These are phyloP conservation scores for Quercus agrifolia DNA, from an alignment of 306 rosid genomes.

Conservation along the genomic window DNA sequence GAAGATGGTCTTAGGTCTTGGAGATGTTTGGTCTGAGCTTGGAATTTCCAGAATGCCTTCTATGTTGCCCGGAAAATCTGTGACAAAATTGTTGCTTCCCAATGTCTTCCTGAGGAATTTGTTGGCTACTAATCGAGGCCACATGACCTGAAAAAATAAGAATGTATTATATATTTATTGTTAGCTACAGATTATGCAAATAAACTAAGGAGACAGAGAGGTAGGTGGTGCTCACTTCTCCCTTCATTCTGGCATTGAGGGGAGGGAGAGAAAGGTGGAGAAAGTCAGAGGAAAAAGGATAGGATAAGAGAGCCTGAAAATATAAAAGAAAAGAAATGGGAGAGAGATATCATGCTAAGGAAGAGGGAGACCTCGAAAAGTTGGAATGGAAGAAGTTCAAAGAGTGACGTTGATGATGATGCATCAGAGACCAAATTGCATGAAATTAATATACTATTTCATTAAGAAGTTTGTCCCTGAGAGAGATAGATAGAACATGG, in stretches of 20 bases:
- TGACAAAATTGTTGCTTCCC: slow-evolving; percentile 71
- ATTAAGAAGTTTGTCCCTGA: slow-evolving; percentile 10
- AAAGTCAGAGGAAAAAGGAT: slow-evolving; percentile 19
- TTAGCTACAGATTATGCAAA: background rate
- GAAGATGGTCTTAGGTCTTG: slow-evolving; percentile 14
- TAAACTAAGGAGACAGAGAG: slow-evolving; percentile 7
- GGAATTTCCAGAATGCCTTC: slow-evolving; percentile 36
- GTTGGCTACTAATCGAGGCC: slow-evolving; percentile 85
- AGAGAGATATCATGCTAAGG: slow-evolving; percentile 30
- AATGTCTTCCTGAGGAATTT: slow-evolving; percentile 64
- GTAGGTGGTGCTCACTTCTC: slow-evolving; percentile 26
- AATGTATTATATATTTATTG: background rate
- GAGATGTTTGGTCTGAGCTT: slow-evolving; percentile 32
- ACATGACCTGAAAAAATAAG: slow-evolving; percentile 46
- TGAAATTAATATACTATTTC: background rate
- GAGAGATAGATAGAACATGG: slow-evolving; percentile 32
- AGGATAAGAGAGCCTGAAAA: slow-evolving; percentile 24
- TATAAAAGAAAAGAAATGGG: slow-evolving; percentile 6
- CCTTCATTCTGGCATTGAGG: slow-evolving; percentile 31
- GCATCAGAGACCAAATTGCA: slow-evolving; percentile 5
- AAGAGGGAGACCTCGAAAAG: slow-evolving; percentile 23
- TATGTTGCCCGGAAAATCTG: slow-evolving; percentile 51
- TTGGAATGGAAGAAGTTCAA: slow-evolving; percentile 13
- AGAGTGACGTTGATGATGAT: slow-evolving; percentile 43
- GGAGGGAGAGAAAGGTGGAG: background rate